Percentiles rank a stretch among this genome's conserved stretches.
Evolutionary conservation across 176 grass and related monocot genomes (phyloP).

Genomic region (Paspalum notatum): DNA sequence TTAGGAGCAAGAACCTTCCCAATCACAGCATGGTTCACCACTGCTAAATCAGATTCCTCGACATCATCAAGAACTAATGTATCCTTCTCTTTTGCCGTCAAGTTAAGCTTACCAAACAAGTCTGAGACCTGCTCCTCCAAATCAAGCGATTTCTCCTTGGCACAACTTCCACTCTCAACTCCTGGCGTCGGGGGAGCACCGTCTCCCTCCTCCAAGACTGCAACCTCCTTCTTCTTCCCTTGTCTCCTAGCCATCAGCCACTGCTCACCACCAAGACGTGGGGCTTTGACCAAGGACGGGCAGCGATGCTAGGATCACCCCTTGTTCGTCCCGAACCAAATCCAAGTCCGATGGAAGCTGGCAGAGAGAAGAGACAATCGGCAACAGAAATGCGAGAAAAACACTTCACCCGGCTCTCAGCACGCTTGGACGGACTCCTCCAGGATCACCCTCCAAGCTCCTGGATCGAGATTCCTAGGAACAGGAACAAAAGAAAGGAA

Average conservation of each 20-base stretch:
- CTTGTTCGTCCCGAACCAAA: not conserved
- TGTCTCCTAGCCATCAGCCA: not conserved
- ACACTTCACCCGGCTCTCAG: too few species aligned
- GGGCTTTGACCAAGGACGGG: not conserved
- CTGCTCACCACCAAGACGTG: not conserved
- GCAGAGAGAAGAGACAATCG: too few species aligned
- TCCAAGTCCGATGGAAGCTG: not conserved
- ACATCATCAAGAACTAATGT: not conserved
- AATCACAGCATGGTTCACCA: not conserved
- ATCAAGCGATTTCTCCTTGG: not conserved
- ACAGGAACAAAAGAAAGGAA: too few species aligned
- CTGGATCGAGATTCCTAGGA: too few species aligned
- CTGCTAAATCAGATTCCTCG: not conserved
- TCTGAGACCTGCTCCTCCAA: not conserved
- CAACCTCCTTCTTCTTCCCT: not conserved
- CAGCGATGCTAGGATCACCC: not conserved
- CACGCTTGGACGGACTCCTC: too few species aligned
- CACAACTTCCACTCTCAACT: not conserved
- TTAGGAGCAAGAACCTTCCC: not conserved
- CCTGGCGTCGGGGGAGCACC: not conserved
- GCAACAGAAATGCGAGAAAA: too few species aligned
- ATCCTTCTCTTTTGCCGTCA: not conserved
- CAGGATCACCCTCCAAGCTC: too few species aligned
- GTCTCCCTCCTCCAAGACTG: not conserved
- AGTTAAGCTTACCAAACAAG: not conserved